These are phyloP conservation scores for Coemansia sp. DNA, from an alignment of 192 early-diverging fungal genomes.

Conservation along the genomic window DNA sequence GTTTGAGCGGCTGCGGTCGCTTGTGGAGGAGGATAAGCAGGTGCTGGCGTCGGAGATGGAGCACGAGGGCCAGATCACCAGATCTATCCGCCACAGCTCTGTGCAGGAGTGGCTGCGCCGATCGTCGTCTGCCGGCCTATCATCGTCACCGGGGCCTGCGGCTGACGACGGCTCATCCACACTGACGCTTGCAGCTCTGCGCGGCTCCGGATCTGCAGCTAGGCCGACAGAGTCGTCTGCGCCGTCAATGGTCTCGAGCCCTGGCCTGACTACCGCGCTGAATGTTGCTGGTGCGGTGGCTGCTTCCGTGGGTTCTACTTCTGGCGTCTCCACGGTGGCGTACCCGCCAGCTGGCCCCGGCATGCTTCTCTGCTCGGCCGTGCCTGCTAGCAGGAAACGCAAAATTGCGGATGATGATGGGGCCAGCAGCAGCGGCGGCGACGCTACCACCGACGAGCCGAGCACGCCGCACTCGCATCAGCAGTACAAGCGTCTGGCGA, in stretches of 20 bases:
- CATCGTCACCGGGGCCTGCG: slow-evolving; percentile 5
- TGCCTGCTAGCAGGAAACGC: slow-evolving; percentile 17
- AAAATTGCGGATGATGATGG: slow-evolving; percentile 31
- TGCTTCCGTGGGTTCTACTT: not conserved
- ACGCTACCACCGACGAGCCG: slow-evolving; percentile 5
- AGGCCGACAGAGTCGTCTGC: slow-evolving; percentile 27
- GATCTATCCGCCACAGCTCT: slow-evolving; percentile 43
- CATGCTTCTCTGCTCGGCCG: not conserved
- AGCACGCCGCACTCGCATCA: slow-evolving; percentile 6
- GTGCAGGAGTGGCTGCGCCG: slow-evolving; percentile 54
- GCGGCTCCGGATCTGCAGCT: slow-evolving; percentile 6
- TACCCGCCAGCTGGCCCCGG: not conserved
- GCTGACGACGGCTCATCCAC: not conserved
- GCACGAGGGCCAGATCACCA: slow-evolving; percentile 53
- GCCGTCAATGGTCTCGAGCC: slow-evolving; percentile 33
- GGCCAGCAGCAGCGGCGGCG: slow-evolving; percentile 1
- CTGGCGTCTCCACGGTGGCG: not conserved
- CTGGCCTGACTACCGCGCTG: slow-evolving; percentile 6
- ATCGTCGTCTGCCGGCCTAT: slow-evolving; percentile 11
- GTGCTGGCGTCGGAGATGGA: slow-evolving; percentile 53
- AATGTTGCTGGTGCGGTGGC: not conserved
- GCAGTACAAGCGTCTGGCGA: slow-evolving; percentile 48
- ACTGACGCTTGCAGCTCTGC: not conserved
- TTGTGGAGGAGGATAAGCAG: slow-evolving; percentile 48
- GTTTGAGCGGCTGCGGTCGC: slow-evolving; percentile 40